Base-by-base conservation (phyloP, 805 yeast species). In the Hanseniaspora valbyensis region DNA sequence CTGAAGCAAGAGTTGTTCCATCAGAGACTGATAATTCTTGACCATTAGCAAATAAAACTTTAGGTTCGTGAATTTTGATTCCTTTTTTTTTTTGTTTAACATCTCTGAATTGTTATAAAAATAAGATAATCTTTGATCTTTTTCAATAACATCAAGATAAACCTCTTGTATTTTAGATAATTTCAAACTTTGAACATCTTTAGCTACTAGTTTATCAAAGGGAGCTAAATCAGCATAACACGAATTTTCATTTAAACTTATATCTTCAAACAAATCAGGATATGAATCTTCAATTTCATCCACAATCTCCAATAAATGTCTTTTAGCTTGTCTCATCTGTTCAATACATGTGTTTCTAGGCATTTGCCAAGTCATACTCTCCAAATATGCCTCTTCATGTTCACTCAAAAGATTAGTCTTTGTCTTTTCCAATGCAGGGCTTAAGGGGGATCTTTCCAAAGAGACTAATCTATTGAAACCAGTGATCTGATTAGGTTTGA, bases 311-410 rank as follows among this genome's bases (percentile, higher is more conserved):
- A 37, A 19, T 12, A 37, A 6, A 22, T 37, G n/a, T 5, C 41
- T 19, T 22, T 37, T 37, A 7, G 19, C n/a, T 21, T 21, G 16
- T 21, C 41, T 8, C 28, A 37, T 37, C 10, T 21, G 5, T 37
- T 37, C 41, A 37, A 21, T 37, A 37, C 16, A 7, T 22, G 19
- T 37, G 13, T 37, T 37, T 37, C 28, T 37, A 6, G 28, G 41
- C 7, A 37, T 5, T 9, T 14, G 7, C 41, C 41, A 37, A 6
- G 28, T 22, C 26, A 22, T 37, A 22, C 41, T 37, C 16, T 37
- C 41, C 28, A 37, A n/a, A 22, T 37, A 28, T 8, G 41, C 41
- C 13, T 37, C 41, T 37, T 37, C 41, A 37, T 37, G 41, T 22
- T 37, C 41, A 22, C 16, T 12, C 18, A 37, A 22, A 3, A 37